These are phyloP conservation scores for Ampelomyces quisqualis DNA, from an alignment of 2,329 filamentous ascomycete genomes.

Conservation along the genomic window DNA sequence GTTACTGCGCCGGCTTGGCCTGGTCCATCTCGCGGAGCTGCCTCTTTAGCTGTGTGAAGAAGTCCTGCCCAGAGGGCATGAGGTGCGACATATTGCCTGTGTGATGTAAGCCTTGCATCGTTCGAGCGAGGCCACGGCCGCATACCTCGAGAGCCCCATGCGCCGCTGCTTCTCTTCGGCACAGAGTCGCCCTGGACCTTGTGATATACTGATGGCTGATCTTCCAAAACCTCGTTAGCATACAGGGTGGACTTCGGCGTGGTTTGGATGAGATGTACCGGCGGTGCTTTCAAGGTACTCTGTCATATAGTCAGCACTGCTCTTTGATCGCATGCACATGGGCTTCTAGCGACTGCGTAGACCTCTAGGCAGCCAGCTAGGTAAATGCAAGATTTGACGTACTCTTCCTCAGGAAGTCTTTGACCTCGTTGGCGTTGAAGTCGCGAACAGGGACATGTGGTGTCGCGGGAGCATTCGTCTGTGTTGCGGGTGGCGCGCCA, in stretches of 20 bases:
- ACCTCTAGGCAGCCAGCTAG: background rate
- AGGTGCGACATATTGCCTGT: constrained; percentile 41
- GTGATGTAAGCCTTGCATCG: too few relatives aligned
- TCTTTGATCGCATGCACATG: background rate
- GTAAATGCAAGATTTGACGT: constrained; percentile 11
- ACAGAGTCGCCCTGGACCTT: constrained; percentile 46
- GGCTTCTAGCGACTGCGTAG: background rate
- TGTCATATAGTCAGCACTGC: constrained; percentile 21
- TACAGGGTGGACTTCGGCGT: constrained; percentile 8
- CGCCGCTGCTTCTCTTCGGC: constrained; percentile 40
- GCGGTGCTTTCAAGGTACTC: constrained; percentile 35
- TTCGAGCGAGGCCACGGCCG: too few relatives aligned
- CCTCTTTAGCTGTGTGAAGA: constrained; percentile 50
- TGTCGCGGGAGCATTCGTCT: constrained; percentile 25
- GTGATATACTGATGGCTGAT: constrained; percentile 38
- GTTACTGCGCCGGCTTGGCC: constrained; percentile 33
- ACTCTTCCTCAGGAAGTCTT: constrained; percentile 47
- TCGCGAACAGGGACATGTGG: constrained; percentile 42
- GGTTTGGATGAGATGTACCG: constrained; percentile 19
- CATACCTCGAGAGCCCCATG: constrained; percentile 46
- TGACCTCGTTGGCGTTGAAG: constrained; percentile 50
- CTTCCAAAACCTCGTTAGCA: constrained; percentile 25
- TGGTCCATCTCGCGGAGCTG: constrained; percentile 46
- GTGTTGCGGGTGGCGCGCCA: constrained; percentile 17
- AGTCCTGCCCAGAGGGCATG: constrained; percentile 50